phyloP scores from a whole-genome alignment of 192 early-diverging fungal species.

The Podila clonocystis region DNA sequence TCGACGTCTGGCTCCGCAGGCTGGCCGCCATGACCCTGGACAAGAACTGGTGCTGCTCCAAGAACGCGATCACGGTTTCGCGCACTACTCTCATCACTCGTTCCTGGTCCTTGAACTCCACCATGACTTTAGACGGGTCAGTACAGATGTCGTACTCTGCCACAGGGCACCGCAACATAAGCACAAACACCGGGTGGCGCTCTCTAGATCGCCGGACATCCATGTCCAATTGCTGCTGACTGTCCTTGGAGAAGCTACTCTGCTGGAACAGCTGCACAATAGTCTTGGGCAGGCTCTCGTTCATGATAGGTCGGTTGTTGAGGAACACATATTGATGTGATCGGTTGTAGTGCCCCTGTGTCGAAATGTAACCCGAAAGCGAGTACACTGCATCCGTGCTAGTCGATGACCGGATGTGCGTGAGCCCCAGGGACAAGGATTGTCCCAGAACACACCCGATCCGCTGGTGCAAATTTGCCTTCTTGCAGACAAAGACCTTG shows the following conservation, averaged over 20 bases:
- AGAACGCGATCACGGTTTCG: conserved; percentile 35
- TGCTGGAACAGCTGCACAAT: conserved; percentile 25
- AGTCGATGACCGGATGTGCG: not conserved
- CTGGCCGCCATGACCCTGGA: conserved; percentile 16
- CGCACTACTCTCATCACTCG: conserved; percentile 23
- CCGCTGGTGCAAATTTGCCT: conserved; percentile 40
- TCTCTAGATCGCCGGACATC: conserved; percentile 32
- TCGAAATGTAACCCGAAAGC: conserved; percentile 39
- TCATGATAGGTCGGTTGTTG: conserved; percentile 27
- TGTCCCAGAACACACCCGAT: conserved; percentile 59
- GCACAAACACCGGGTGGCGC: conserved; percentile 63
- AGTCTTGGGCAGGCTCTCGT: conserved; percentile 9
- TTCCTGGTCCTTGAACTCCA: conserved; percentile 58
- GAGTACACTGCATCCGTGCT: not conserved
- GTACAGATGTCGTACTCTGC: conserved; percentile 60
- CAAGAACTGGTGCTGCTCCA: conserved; percentile 35
- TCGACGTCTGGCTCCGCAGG: conserved; percentile 9
- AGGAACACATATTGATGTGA: conserved; percentile 35
- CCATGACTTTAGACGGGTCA: conserved; percentile 63
- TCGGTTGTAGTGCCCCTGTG: conserved; percentile 35
- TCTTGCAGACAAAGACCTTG: conserved; percentile 48
- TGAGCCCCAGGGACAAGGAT: conserved; percentile 35
- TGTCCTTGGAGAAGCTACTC: conserved; percentile 26
- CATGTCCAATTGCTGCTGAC: conserved; percentile 20
- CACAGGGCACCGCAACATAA: conserved; percentile 58